Base-by-base conservation (phyloP, 805 yeast species). In the Torulaspora gathmanii region DNA sequence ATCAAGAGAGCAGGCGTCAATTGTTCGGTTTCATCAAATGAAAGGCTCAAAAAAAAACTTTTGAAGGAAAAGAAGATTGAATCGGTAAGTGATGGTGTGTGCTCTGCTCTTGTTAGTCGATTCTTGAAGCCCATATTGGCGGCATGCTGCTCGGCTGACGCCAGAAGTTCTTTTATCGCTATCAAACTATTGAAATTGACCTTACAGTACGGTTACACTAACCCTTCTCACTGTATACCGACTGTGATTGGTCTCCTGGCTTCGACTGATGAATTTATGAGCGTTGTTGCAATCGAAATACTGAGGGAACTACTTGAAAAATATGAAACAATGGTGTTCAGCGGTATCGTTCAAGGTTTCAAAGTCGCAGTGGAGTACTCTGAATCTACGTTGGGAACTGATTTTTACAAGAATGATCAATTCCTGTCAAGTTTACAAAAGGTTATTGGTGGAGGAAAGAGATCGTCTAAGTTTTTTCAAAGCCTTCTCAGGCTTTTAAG, bases 161-260 rank as follows among this genome's bases (percentile, higher is more conserved):
- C 69, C 2, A 73, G 70, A 3, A 65, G 64, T 37, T 76, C 86
- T 1, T 62, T 68, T 23, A 60, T 72, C 1, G 81, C 87, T 0
- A 71, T 82, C 3, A 68, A 71, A 26, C 78, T 80, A 48, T 56
- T 86, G 34, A 78, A 73, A 44, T 61, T 77, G 34, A 76, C 83
- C 19, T 73, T 83, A 8, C 71, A 71, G 23, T 70, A 79, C 43
- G 95, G 95, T 0, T 83, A 78, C 62, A 83, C 84, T 0, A 86
- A 83, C 56, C 96, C 96, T 1, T 74, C 84, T 45, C 55, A 75
- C 4, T 78, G 87, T 55, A 75, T 82, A 5, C 77, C 89, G 0
- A 82, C 89, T 0, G 70, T 86, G 0, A 73, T 86, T 45, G 91
- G 91, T 0, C 66, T 88, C 28, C 80, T 81, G 46, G 70, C 85